Base-by-base conservation (phyloP, 2,329 filamentous ascomycete species). In the Epichloe gansuensis region DNA sequence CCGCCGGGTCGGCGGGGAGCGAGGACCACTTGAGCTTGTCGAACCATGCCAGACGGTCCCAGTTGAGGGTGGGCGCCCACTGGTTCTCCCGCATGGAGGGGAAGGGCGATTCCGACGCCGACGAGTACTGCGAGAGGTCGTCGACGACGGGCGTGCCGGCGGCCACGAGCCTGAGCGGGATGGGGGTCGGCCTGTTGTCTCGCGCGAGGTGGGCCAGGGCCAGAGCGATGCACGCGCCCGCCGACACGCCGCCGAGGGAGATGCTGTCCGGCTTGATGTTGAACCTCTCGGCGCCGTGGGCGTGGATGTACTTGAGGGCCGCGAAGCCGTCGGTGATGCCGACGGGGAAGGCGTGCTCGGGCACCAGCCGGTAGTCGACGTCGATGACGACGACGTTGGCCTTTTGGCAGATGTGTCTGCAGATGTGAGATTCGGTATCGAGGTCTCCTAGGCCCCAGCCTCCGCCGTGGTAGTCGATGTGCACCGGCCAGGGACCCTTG, bases 351-450 rank as follows among this genome's bases (percentile, higher is more conserved):
- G 70, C 62, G 55, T 69, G 59, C 59, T 77, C 74, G 8, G 75
- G 75, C 0, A 75, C 71, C 1, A 77, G 68, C 4, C 75, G 69
- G 57, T 78, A 79, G n/a, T 61, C 73, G 11, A 77, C 70, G 56
- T 76, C 72, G 51, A 79, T 66, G 31, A 77, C 72, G 13, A 65
- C 67, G 31, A 74, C 73, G 27, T 65, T 63, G 23, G 69, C 69
- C 45, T 68, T 63, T 31, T 65, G 62, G 60, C 69, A 73, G 25
- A 76, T 64, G 56, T 75, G 72, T 49, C 66, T 65, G 66, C 72
- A 75, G 51, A 76, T 71, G 55, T 74, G 68, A 3, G 68, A 63
- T 62, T 77, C 74, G 0, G 73, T 75, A 21, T 73, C 69, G 12
- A 76, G 62, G 53, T 74, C 74, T 1, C 74, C 74, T 1, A 76